These are phyloP conservation scores for Blastobotrys parvus DNA, from an alignment of 805 yeast species.

Conservation along the genomic window DNA sequence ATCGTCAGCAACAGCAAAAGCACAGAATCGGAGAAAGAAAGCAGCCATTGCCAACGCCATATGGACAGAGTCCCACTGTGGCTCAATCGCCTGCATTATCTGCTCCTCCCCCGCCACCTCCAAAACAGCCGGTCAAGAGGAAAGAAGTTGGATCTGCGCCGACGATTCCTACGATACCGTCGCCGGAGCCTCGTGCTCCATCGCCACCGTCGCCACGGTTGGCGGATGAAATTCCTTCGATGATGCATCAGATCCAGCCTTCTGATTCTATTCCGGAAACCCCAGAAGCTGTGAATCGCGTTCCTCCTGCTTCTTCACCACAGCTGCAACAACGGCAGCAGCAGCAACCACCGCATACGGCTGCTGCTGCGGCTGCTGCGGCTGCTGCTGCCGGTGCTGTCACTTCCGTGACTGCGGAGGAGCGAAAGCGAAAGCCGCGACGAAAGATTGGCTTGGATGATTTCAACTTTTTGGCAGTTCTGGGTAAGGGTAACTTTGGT, in stretches of 20 bases:
- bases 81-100: conserved; percentile 1
- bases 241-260: conserved; percentile 7
- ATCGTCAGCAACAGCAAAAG: conserved; percentile 20
- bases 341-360: conserved; percentile 1
- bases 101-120: conserved; percentile 17
- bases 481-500: conserved; percentile 98
- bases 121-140: conserved; percentile 21
- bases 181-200: conserved; percentile 3
- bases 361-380: neutral
- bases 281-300: conserved; percentile 4
- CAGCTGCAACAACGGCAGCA: conserved; percentile 3
- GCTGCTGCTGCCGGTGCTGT: neutral
- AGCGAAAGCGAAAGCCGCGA: conserved; percentile 1
- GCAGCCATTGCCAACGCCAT: conserved; percentile 1
- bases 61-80: neutral
- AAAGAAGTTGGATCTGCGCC: conserved; percentile 23
- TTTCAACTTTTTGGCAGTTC: conserved; percentile 85
- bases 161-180: neutral
- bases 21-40: no score
- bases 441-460: conserved; percentile 76
- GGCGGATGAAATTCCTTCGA: conserved; percentile 6
- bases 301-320: neutral
- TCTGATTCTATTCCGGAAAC: conserved; percentile 12
- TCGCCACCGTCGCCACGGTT: conserved; percentile 5
- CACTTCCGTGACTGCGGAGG: neutral